phyloP scores from a whole-genome alignment of 495 filamentous ascomycete species.

The Choiromyces venosus region DNA sequence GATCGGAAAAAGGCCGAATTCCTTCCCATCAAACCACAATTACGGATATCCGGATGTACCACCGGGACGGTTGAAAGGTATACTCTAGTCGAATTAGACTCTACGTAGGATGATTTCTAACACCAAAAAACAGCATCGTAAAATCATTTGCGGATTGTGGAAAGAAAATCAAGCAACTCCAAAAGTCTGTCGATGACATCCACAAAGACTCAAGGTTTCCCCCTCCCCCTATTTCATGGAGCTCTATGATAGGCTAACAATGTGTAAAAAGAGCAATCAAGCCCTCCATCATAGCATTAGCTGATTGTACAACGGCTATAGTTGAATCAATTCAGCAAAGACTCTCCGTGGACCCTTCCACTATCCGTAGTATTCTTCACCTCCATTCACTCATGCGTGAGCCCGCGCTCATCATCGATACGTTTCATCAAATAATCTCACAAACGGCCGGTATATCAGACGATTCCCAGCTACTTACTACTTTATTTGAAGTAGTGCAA shows the following conservation, averaged over 20 bases:
- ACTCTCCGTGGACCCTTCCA: slow-evolving; percentile 46
- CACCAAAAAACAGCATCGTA: slow-evolving; percentile 45
- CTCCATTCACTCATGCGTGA: slow-evolving; percentile 61
- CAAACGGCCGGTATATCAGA: slow-evolving; percentile 51
- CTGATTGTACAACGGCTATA: slow-evolving; percentile 53
- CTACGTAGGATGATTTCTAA: slow-evolving; percentile 26
- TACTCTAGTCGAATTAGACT: not conserved
- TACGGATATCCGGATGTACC: slow-evolving; percentile 67
- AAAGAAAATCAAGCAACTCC: slow-evolving; percentile 52
- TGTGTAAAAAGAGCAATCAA: slow-evolving; percentile 42
- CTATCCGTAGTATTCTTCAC: slow-evolving; percentile 58
- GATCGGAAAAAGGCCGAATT: slow-evolving; percentile 56
- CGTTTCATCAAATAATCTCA: slow-evolving; percentile 56
- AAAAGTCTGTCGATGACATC: slow-evolving; percentile 50
- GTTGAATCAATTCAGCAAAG: slow-evolving; percentile 54
- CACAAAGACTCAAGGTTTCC: slow-evolving; percentile 37
- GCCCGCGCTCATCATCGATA: slow-evolving; percentile 57
- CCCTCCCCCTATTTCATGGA: not conserved
- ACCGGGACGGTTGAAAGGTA: slow-evolving; percentile 49
- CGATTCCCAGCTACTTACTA: slow-evolving; percentile 66
- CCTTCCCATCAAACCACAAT: slow-evolving; percentile 49
- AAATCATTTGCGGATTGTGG: slow-evolving; percentile 56
- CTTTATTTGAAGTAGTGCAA: slow-evolving; percentile 59
- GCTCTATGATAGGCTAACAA: slow-evolving; percentile 2
- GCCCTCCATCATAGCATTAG: slow-evolving; percentile 57